phyloP scores from a whole-genome alignment of 2,329 filamentous ascomycete genomes.

The Zasmidium cellare region DNA sequence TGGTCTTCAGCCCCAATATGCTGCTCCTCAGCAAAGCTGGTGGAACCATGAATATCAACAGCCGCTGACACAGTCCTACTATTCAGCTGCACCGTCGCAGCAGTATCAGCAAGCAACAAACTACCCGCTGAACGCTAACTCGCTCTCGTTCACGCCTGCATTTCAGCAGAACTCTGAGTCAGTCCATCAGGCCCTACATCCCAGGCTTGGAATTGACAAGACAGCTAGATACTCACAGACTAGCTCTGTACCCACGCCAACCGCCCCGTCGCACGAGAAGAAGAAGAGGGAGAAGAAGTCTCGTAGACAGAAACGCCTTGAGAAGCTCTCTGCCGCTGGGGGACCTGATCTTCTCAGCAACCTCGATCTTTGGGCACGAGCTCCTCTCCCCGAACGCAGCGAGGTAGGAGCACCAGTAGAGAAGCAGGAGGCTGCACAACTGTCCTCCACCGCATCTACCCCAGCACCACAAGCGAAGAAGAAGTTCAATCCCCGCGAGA shows the following conservation, averaged over 20 bases:
- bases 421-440: not conserved
- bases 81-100: not conserved
- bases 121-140: not conserved
- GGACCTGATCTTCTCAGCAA: not conserved
- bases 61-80: slow-evolving; percentile 2
- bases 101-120: not conserved
- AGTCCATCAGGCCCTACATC: not conserved
- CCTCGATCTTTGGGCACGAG: not conserved
- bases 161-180: not conserved
- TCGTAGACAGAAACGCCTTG: not conserved
- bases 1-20: not conserved
- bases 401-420: not conserved
- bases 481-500: not conserved
- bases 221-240: not conserved
- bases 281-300: not conserved
- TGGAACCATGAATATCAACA: not conserved
- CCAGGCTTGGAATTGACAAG: not conserved
- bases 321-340: not conserved
- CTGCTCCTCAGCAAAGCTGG: slow-evolving; percentile 1
- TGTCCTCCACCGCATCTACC: not conserved
- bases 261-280: not conserved
- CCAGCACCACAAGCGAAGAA: not conserved
- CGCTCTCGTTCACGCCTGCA: slow-evolving; percentile 3
- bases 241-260: not conserved
- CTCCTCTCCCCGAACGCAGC: not conserved